phyloP scores from a whole-genome alignment of 306 rosid species.

The Phaseolus lunatus region DNA sequence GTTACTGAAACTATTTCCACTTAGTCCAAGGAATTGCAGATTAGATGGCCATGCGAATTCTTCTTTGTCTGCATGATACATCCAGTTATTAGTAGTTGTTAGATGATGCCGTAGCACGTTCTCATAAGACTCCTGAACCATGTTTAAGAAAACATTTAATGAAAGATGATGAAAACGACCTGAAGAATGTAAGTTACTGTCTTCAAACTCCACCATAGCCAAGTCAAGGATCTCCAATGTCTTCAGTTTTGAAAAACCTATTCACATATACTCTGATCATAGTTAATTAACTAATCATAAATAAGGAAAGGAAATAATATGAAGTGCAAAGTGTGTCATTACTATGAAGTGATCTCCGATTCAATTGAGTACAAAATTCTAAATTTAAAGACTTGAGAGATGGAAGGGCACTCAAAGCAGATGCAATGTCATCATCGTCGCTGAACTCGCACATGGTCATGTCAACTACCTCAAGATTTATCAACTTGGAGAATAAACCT shows the following conservation, averaged over 20 bases:
- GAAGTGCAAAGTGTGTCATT: background rate
- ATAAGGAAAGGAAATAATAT: background rate
- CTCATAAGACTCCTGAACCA: background rate
- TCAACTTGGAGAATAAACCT: slow-evolving; percentile 14
- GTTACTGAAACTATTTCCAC: background rate
- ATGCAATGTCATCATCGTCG: background rate
- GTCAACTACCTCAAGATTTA: slow-evolving; percentile 34
- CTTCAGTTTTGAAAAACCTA: background rate
- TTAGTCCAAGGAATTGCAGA: background rate
- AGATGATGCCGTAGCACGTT: background rate
- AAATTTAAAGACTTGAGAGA: slow-evolving; percentile 29
- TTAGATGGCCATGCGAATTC: background rate
- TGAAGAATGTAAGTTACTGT: background rate
- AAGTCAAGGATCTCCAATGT: slow-evolving; percentile 23
- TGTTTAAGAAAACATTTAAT: background rate
- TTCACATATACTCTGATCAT: background rate
- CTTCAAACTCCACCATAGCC: background rate
- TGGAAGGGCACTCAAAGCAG: slow-evolving; percentile 14
- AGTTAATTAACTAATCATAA: background rate
- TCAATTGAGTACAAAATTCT: background rate
- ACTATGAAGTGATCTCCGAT: background rate
- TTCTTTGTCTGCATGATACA: background rate
- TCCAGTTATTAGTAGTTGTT: background rate
- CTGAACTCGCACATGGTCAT: background rate
- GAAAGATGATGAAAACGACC: background rate